A percentile compares a stretch with the other conserved stretches of the same genome.
Conservation (phyloP, 192 early-diverging fungal genomes). For the Powellomyces hirtus region DNA sequence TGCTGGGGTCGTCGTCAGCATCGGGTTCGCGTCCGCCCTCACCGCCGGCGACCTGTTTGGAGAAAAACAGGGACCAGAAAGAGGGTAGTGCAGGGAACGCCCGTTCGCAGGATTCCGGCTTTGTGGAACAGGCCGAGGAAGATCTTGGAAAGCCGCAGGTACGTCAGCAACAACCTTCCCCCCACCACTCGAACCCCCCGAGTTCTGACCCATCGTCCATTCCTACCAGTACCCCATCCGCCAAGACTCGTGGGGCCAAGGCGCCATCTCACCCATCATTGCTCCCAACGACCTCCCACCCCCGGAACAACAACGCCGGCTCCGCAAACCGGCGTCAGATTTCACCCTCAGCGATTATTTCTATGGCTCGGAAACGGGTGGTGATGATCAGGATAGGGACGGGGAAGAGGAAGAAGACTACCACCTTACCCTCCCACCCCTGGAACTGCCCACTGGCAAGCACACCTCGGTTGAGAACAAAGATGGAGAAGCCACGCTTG, state of each 20-base stretch:
- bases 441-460: too few relatives aligned
- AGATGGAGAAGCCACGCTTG: neutral
- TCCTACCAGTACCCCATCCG: neutral
- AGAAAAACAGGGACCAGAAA: neutral
- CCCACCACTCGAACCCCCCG: too few relatives aligned
- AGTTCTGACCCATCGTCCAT: too few relatives aligned
- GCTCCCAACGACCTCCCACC: neutral
- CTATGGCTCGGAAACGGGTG: neutral
- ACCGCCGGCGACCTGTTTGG: neutral
- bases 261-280: neutral
- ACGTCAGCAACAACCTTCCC: too few relatives aligned
- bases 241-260: neutral
- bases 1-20: neutral
- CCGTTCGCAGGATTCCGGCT: constrained; percentile 29
- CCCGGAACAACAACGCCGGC: neutral
- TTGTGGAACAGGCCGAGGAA: constrained; percentile 12
- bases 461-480: too few relatives aligned
- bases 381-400: neutral
- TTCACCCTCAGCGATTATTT: constrained; percentile 36
- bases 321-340: constrained; percentile 18
- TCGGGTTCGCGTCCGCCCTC: too few relatives aligned
- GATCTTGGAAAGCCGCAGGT: too few relatives aligned
- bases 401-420: too few relatives aligned
- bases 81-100: neutral
- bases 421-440: too few relatives aligned